phyloP scores from a whole-genome alignment of 2,329 filamentous ascomycete species.

The Bipolaris cookei region DNA sequence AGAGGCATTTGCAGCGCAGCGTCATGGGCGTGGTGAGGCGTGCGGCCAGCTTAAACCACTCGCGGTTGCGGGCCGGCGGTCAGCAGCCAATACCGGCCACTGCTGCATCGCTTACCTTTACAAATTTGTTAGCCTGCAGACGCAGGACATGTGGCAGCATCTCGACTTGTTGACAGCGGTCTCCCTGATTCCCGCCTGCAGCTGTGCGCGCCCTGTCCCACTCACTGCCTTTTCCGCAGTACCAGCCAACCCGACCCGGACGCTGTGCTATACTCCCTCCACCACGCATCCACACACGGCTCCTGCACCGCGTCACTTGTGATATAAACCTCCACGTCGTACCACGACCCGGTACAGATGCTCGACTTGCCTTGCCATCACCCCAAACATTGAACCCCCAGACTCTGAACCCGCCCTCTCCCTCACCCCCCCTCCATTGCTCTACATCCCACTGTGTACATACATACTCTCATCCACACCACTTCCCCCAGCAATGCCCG shows the following conservation, averaged over 20 bases:
- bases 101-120: conserved; percentile 36
- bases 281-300: conserved; percentile 35
- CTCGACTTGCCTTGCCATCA: not conserved
- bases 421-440: conserved; percentile 12
- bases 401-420: too few relatives aligned
- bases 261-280: conserved; percentile 35
- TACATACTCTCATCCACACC: conserved; percentile 25
- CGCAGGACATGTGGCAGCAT: conserved; percentile 51
- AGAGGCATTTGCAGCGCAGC: conserved; percentile 24
- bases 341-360: conserved; percentile 22
- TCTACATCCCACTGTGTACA: conserved; percentile 18
- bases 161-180: conserved; percentile 43
- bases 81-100: conserved; percentile 39
- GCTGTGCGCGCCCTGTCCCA: conserved; percentile 42
- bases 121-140: conserved; percentile 46
- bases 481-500: conserved; percentile 57
- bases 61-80: conserved; percentile 39
- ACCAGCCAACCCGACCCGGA: conserved; percentile 30
- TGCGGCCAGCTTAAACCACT: conserved; percentile 30
- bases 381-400: conserved; percentile 14
- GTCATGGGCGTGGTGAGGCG: conserved; percentile 39
- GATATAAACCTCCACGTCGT: conserved; percentile 44
- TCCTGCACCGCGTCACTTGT: conserved; percentile 19
- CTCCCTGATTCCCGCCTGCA: conserved; percentile 45
- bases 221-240: conserved; percentile 37